Conservation (phyloP, 228 moss, liverwort and hornwort genomes). For the Sphagnum fallax region DNA sequence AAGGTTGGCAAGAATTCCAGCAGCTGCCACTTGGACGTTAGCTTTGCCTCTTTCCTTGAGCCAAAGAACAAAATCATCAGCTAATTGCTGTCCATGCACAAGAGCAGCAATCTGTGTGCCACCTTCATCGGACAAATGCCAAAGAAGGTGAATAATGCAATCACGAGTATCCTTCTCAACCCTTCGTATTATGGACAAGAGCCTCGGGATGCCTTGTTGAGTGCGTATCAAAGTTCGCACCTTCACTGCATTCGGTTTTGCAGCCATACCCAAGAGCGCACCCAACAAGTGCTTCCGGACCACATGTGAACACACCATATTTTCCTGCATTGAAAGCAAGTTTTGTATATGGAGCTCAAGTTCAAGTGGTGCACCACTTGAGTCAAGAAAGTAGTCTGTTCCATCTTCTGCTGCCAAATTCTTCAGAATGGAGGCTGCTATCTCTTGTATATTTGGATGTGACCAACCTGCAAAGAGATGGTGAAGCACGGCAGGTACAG, state of each 20-base stretch:
- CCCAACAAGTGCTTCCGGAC: conserved; percentile 26
- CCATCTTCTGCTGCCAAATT: conserved; percentile 28
- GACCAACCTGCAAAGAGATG: conserved; percentile 24
- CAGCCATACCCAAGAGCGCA: conserved; percentile 28
- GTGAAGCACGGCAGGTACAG: conserved; percentile 23
- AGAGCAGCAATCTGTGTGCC: conserved; percentile 21
- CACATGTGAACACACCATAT: conserved; percentile 10
- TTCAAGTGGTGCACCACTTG: conserved; percentile 20
- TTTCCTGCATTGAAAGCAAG: conserved; percentile 28
- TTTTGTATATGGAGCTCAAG: conserved; percentile 10
- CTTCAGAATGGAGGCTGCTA: conserved; percentile 21
- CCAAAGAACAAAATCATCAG: conserved; percentile 16
- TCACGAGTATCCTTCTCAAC: conserved; percentile 16
- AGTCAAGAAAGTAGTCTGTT: conserved; percentile 15
- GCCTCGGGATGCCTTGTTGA: conserved; percentile 23
- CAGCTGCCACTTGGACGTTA: conserved; percentile 38
- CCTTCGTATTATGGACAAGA: conserved; percentile 24
- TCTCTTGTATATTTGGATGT: conserved; percentile 17
- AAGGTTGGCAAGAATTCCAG: conserved; percentile 30
- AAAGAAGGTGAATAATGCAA: conserved; percentile 25
- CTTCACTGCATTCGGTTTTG: conserved; percentile 6
- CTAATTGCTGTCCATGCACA: conserved; percentile 16
- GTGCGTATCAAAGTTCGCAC: conserved; percentile 12
- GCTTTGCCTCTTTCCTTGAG: conserved; percentile 9
- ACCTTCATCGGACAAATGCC: conserved; percentile 25